Base-by-base conservation (phyloP, 2,329 filamentous ascomycete species). In the Coniochaeta pulveracea region DNA sequence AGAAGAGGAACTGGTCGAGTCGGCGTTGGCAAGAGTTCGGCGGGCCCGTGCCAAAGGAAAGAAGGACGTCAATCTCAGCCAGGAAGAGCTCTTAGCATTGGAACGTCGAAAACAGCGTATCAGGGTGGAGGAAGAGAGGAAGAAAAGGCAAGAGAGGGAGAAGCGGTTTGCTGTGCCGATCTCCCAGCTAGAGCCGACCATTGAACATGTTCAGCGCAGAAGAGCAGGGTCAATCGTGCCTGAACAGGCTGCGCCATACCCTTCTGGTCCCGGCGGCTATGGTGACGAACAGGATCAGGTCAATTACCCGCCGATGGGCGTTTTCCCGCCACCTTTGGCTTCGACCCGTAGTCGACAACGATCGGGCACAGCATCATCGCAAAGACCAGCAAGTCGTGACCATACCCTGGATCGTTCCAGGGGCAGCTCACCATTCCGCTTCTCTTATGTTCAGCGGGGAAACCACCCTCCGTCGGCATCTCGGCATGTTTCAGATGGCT, bases 71-170 rank as follows among this genome's bases (percentile, higher is more conserved):
- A 81, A 79, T 51, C 69, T 96, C 41, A 85, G 72, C 45, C 72
- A 78, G 47, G 76, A 81, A 34, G 88, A 95, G 55, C 64, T 94
- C 45, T 80, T 79, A 40, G 86, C 85, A 29, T 66, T 93, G 44
- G 80, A 89, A 50, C 72, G 76, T 41, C 66, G 70, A 47, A 61
- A 71, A 40, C 72, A 76, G 51, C 72, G 78, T 37, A 60, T 76
- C 46, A 61, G 63, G 21, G 5, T 19, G 5, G 58, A 60, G 24
- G 58, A 63, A 34, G 40, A 40, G 35, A 41, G 40, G 14, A 44
- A 43, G 27, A 45, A 49, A 45, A 51, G 52, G 27, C 63, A 52
- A 39, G 52, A 54, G 34, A 54, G 57, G 43, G 58, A 65, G 34
- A 56, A 66, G 35, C 62, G 70, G 16, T 56, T 72, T 28, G 60